Evolutionary conservation across 2,329 filamentous ascomycete genomes (phyloP).

Genomic region (Colletotrichum tanaceti): DNA sequence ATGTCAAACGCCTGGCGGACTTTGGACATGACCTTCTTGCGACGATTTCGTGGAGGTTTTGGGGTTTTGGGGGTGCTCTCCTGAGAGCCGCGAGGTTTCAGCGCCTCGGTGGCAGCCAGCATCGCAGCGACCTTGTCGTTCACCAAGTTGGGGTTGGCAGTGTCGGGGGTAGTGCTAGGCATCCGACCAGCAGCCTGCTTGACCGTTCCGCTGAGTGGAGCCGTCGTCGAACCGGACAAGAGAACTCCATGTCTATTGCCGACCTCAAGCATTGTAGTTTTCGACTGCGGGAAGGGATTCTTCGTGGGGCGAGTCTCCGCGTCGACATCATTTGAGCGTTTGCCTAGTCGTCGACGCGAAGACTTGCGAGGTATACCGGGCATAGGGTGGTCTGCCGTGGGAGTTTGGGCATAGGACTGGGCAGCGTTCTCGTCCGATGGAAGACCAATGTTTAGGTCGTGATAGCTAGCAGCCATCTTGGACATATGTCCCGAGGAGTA

Average conservation of each 20-base stretch:
- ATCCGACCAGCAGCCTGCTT: slow-evolving; percentile 6
- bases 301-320: not conserved
- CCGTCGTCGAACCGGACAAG: slow-evolving; percentile 31
- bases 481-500: not conserved
- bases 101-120: slow-evolving; percentile 51
- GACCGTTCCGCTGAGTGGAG: slow-evolving; percentile 15
- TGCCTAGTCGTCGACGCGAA: slow-evolving; percentile 25
- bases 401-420: not conserved
- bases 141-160: slow-evolving; percentile 45
- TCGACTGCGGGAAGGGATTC: slow-evolving; percentile 26
- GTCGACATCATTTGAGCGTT: slow-evolving; percentile 9
- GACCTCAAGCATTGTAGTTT: slow-evolving; percentile 25
- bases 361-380: slow-evolving; percentile 39
- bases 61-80: slow-evolving; percentile 37
- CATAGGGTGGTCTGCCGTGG: not conserved
- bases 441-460: not conserved
- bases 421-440: not conserved
- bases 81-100: slow-evolving; percentile 47
- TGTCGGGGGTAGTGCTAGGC: not conserved
- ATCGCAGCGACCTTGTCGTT: slow-evolving; percentile 52
- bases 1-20: slow-evolving; percentile 51
- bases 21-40: slow-evolving; percentile 50
- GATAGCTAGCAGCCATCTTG: not conserved
- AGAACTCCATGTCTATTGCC: slow-evolving; percentile 11
- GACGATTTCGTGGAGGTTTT: slow-evolving; percentile 47